Evolutionary conservation across 116 monocot genomes (phyloP), one percentile per base, ranked within the genome.

Genomic region (Dioscorea cayenensis): DNA sequence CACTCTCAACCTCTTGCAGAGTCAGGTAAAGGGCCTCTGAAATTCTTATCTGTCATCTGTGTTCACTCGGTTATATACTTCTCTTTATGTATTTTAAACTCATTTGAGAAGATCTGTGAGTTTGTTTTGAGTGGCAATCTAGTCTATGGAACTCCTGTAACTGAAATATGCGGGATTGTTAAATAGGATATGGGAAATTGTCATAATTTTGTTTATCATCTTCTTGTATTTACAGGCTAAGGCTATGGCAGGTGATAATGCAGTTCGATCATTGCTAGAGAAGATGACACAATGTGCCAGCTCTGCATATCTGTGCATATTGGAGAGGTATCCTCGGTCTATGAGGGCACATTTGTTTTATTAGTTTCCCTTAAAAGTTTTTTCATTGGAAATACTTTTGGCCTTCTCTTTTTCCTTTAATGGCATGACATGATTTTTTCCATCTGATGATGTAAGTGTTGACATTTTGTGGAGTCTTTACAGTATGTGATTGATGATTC

Each of bases 201-300:
- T 12, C 43, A 8, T 43, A 7, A 10, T 43, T 43, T 66, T 66
- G 66, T 36, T 17, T 66, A 63, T 23, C 51, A 69, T 67, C 32
- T 71, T 73, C 64, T 28, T 80, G 14, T 23, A 64, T 66, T 77
- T 66, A 36, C 80, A 99, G 99, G 93, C 82, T 18, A 99, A 93
- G 74, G 90, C 90, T 61, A 93, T 99, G 99, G 88, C 93, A 23
- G 99, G 99, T 79, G 99, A 99, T 78, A 86, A 72, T 83, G 77
- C 82, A 65, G 86, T 94, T 66, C 84, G 90, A 51, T 79, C 73
- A 49, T 89, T 99, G 71, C 85, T 99, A 60, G 94, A 99, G 74
- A 99, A 87, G 82, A 90, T 99, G 93, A 80, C 83, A 77, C 81
- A 91, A 63, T 81, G 68, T 85, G 93, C 99, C 70, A 99, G 91